phyloP scores from a whole-genome alignment of 148 eudicot genomes.

The Cornus controversa region DNA sequence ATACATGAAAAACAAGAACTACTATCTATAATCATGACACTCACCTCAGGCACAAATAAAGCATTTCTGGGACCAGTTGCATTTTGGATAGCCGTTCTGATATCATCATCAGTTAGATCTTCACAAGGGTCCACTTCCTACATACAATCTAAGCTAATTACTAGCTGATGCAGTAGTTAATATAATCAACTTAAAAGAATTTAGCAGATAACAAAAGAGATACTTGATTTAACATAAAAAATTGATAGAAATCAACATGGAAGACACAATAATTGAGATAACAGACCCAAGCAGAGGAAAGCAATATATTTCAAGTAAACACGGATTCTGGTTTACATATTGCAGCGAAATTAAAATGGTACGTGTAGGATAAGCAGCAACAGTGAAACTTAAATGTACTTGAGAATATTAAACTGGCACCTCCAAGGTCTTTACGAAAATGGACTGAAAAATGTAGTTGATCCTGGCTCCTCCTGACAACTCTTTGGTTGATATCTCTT shows the following conservation, averaged over 20 bases:
- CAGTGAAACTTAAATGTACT: not conserved
- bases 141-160: not conserved
- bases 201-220: not conserved
- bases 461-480: conserved; percentile 51
- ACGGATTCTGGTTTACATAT: not conserved
- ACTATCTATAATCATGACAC: not conserved
- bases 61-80: conserved; percentile 51
- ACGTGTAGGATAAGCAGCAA: not conserved
- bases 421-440: conserved; percentile 46
- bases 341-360: not conserved
- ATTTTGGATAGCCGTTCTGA: conserved; percentile 50
- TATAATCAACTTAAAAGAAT: not conserved
- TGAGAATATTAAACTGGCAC: conserved; percentile 8
- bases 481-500: conserved; percentile 42
- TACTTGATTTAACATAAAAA: not conserved
- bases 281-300: not conserved
- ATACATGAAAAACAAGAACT: not conserved
- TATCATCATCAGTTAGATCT: conserved; percentile 40
- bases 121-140: conserved; percentile 57
- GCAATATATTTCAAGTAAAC: not conserved
- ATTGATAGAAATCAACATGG: not conserved
- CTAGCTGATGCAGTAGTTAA: not conserved
- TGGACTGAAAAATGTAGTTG: conserved; percentile 47
- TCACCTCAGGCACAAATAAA: conserved; percentile 53
- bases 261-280: not conserved